Evolutionary conservation across 2,329 filamentous ascomycete genomes (phyloP), one percentile per base, ranked within the genome.

Genomic region (Fusarium mexicanum): DNA sequence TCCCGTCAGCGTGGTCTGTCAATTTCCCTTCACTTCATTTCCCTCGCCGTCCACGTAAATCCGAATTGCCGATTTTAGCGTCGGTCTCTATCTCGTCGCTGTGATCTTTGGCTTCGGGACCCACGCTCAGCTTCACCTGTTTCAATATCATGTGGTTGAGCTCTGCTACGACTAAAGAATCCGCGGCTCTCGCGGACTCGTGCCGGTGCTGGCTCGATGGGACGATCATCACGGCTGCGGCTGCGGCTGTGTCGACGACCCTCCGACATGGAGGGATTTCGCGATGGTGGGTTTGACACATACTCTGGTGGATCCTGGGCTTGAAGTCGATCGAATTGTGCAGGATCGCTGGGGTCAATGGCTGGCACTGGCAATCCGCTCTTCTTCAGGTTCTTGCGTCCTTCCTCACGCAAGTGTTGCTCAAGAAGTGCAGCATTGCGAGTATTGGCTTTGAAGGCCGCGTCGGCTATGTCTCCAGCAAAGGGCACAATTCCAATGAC

Each of bases 401-500:
- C 93, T 79, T 92, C 90, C 73, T 91, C 86, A 50, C 93, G 89
- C 61, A 96, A 86, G 74, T 92, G 87, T 53, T 90, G 84, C 79
- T 94, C 92, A 22, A 94, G 85, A 5, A 94, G 81, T 41, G 92
- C 87, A 10, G 93, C 91, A 76, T 96, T 96, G 77, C 90, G 90
- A 26, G 92, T 94, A 79, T 96, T 96, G 79, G 91, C 91, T 69
- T 93, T 91, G 83, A 92, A 92, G 7, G 90, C 81, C 11, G 92
- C 92, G 78, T 96, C 94, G 44, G 87, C 88, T 6, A 96, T 68
- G 77, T 96, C 94, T n/a, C 94, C 94, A 2, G 94, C 71, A 71
- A 96, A 89, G 0, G 94, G 94, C 2, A 96, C 85, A 6, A 96
- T 84, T 11, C 94, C 94, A 40, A 95, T 85, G 43, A 88, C 80